Evolutionary conservation across 805 yeast species (phyloP).

Genomic region (Kregervanrija delftensis): DNA sequence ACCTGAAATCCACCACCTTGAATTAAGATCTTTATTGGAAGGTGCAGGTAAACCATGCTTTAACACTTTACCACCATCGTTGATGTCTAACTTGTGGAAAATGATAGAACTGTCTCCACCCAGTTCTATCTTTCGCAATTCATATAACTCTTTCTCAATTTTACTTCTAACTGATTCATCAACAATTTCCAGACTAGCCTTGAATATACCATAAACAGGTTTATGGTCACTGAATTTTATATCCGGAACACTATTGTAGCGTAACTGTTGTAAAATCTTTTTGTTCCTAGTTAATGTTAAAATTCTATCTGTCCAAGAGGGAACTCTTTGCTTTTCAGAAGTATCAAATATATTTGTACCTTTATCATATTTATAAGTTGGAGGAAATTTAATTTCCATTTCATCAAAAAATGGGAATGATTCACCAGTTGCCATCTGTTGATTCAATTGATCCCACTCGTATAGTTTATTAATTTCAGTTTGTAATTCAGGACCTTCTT

Average conservation of each 20-base stretch:
- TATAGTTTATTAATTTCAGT: constrained; percentile 33
- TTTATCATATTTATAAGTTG: constrained; percentile 92
- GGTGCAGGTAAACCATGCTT: constrained; percentile 73
- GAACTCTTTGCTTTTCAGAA: constrained; percentile 85
- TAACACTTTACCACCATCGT: constrained; percentile 20
- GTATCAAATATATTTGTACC: constrained; percentile 80
- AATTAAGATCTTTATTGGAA: constrained; percentile 34
- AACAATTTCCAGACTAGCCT: constrained; percentile 55
- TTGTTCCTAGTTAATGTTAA: constrained; percentile 52
- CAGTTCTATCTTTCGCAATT: constrained; percentile 36
- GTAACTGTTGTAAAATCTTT: constrained; percentile 47
- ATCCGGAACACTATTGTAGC: constrained; percentile 52
- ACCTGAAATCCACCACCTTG: constrained; percentile 88
- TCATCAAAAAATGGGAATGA: constrained; percentile 80
- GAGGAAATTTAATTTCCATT: constrained; percentile 70
- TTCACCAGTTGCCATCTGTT: constrained; percentile 69
- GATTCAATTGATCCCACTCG: constrained; percentile 70
- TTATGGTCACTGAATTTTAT: constrained; percentile 80
- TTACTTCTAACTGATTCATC: constrained; percentile 48
- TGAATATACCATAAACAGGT: constrained; percentile 75
- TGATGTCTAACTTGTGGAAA: constrained; percentile 14
- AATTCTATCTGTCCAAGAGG: constrained; percentile 97
- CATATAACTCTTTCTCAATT: constrained; percentile 51
- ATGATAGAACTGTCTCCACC: constrained; percentile 29
- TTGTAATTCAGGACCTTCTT: constrained; percentile 10